Conservation (phyloP, 2,329 filamentous ascomycete species). For the Metarhizium brunneum region DNA sequence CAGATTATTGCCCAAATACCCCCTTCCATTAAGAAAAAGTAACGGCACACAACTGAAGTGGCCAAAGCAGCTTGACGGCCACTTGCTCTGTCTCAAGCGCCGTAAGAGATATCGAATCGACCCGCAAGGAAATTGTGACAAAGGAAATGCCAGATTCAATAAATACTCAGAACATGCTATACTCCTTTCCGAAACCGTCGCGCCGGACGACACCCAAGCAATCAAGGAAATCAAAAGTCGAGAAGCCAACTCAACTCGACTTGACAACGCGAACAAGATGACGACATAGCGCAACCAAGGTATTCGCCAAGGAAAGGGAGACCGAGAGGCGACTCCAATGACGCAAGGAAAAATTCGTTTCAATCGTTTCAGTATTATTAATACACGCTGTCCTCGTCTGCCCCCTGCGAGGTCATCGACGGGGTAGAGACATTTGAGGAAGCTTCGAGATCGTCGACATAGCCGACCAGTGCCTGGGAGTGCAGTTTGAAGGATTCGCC, state of each 20-base stretch:
- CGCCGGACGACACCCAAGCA: slow-evolving; percentile 9
- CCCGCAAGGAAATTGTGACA: slow-evolving; percentile 8
- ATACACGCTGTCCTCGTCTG: slow-evolving; percentile 64
- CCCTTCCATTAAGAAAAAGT: slow-evolving; percentile 8
- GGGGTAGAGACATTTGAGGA: slow-evolving; percentile 62
- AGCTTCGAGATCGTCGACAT: slow-evolving; percentile 73
- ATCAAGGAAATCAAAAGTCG: not conserved
- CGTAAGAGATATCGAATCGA: slow-evolving; percentile 20
- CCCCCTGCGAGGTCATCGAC: slow-evolving; percentile 63
- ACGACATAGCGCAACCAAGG: slow-evolving; percentile 11
- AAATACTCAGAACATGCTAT: slow-evolving; percentile 16
- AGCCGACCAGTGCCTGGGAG: slow-evolving; percentile 87
- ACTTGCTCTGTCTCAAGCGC: slow-evolving; percentile 28
- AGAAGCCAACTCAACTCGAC: not conserved
- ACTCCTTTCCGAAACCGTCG: slow-evolving; percentile 6
- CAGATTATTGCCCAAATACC: slow-evolving; percentile 16
- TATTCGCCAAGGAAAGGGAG: not conserved
- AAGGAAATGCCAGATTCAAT: slow-evolving; percentile 21
- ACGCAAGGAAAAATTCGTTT: slow-evolving; percentile 28
- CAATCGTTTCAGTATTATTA: slow-evolving; percentile 43
- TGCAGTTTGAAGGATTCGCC: slow-evolving; percentile 97
- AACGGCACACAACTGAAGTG: slow-evolving; percentile 8
- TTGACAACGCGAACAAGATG: slow-evolving; percentile 1
- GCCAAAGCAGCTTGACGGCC: slow-evolving; percentile 15
- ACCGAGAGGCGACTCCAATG: not conserved